Base-by-base conservation (phyloP, 805 yeast species). In the Wickerhamomyces mucosus region DNA sequence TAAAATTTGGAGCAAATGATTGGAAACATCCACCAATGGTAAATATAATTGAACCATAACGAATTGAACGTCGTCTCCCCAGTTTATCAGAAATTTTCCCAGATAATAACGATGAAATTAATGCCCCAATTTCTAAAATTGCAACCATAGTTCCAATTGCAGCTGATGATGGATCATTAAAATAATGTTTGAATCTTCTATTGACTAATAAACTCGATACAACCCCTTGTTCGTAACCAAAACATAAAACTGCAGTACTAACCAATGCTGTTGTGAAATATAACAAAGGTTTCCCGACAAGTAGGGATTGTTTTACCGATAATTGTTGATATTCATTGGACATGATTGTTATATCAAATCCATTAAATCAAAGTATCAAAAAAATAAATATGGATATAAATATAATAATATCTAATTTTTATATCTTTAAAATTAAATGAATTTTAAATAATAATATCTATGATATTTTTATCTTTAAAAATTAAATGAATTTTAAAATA, bases 151-250 rank as follows among this genome's bases (percentile, higher is more conserved):
- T 72, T 15, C 96, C 96, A 26, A 85, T 72, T 38, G 72, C 68
- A 1, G 84, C 68, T 12, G 92, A 69, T 4, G 77, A 59, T 2
- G 96, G 96, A 28, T 81, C 48, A 42, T 75, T 50, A 56, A 83
- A 86, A 55, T 78, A 83, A 15, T 60, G 61, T 38, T 69, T 69
- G 56, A 86, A 86, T 34, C 78, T 68, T 7, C 65, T 67, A 30
- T 81, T 85, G 2, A 92, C 80, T 32, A 88, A 61, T 28, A 88
- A 74, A 3, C 95, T 94, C 28, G 86, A 75, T 73, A 88, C 83
- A 29, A 85, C 94, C 36, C 96, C 96, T 56, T 86, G 86, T 50
- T 78, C 88, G 52, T 78, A 81, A 3, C 92, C 92, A 45, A 81
- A 81, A 16, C 81, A 61, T 32, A 81, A 76, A 4, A 49, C 54